Conservation (phyloP, 768 basidiomycete genomes). For the Agrocybe chaxingu region DNA sequence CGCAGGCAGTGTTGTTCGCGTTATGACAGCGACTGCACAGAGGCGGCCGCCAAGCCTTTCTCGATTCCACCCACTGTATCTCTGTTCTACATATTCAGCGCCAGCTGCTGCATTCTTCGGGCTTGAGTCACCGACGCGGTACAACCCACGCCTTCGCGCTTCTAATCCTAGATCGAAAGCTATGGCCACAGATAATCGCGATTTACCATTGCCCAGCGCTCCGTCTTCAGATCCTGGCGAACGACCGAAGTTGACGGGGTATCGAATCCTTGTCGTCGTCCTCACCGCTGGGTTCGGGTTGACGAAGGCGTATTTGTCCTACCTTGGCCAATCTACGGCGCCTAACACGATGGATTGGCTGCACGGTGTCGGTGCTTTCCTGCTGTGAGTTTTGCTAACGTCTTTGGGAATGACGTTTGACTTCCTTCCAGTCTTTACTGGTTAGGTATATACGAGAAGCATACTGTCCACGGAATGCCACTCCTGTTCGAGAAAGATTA, state of each 20-base stretch:
- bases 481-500: constrained; percentile 24
- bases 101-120: too few relatives aligned
- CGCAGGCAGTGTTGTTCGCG: too few relatives aligned
- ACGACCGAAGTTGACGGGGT: constrained; percentile 19
- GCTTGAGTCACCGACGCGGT: too few relatives aligned
- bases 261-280: constrained; percentile 20
- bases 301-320: constrained; percentile 22
- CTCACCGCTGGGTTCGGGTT: constrained; percentile 21
- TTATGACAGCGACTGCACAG: too few relatives aligned
- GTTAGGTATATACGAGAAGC: constrained; percentile 26
- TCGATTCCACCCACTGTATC: too few relatives aligned
- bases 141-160: too few relatives aligned
- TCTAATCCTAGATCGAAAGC: too few relatives aligned
- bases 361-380: constrained; percentile 23
- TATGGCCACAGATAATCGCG: too few relatives aligned
- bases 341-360: constrained; percentile 26
- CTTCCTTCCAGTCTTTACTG: constrained; percentile 20
- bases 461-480: constrained; percentile 18
- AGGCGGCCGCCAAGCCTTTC: too few relatives aligned
- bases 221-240: neutral
- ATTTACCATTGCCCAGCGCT: neutral
- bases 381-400: constrained; percentile 18
- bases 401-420: neutral
- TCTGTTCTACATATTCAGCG: too few relatives aligned
- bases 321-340: constrained; percentile 23